Evolutionary conservation across 805 yeast genomes (phyloP).

Genomic region (Lipomyces sp.): DNA sequence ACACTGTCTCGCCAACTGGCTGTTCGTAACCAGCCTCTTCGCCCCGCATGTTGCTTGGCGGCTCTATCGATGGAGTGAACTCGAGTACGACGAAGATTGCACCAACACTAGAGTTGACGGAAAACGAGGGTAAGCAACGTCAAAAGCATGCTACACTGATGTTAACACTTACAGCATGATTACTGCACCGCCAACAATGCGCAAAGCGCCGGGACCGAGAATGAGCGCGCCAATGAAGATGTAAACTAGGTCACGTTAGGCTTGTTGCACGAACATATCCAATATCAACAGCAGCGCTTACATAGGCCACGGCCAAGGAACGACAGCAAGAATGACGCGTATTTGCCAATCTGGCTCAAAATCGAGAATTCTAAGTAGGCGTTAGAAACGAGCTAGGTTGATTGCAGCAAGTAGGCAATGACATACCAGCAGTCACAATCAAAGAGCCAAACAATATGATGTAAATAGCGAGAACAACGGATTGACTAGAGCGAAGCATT

Average conservation of each 20-base stretch:
- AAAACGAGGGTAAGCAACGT: background rate
- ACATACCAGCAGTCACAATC: conserved; percentile 23
- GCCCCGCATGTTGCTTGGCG: conserved; percentile 77
- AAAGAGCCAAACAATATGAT: conserved; percentile 36
- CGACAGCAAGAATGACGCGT: conserved; percentile 56
- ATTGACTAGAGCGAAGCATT: conserved; percentile 13
- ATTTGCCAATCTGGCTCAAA: conserved; percentile 48
- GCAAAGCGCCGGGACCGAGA: conserved; percentile 52
- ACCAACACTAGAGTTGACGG: conserved; percentile 51
- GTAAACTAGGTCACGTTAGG: conserved; percentile 42
- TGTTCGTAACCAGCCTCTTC: conserved; percentile 39
- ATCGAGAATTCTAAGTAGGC: conserved; percentile 45
- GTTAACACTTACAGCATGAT: conserved; percentile 42
- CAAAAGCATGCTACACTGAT: no score
- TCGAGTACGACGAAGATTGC: conserved; percentile 59
- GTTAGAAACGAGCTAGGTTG: no score
- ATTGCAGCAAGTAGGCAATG: no score
- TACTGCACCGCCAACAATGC: conserved; percentile 56
- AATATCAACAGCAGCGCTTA: conserved; percentile 43
- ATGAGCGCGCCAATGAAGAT: conserved; percentile 49
- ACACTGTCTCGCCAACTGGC: conserved; percentile 27
- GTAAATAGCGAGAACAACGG: conserved; percentile 34
- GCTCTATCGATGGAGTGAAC: conserved; percentile 67
- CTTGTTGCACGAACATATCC: background rate
- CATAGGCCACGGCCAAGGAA: conserved; percentile 72